These are phyloP conservation scores for Calonectria pauciramosa DNA, from an alignment of 2,329 filamentous ascomycete species.

Conservation along the genomic window DNA sequence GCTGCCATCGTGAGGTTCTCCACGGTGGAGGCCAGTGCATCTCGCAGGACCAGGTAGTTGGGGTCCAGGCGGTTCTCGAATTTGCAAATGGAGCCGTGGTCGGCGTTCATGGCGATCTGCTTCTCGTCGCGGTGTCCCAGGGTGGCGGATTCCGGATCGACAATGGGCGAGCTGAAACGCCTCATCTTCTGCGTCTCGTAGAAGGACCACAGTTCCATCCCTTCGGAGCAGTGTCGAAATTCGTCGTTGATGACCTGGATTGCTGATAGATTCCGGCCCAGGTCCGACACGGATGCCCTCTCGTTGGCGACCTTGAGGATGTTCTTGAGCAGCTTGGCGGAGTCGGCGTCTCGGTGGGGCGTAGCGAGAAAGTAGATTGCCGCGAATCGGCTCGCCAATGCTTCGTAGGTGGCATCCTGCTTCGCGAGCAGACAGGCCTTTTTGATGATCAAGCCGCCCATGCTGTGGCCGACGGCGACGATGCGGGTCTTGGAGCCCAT, in stretches of 20 bases:
- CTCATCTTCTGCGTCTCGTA: slow-evolving; percentile 56
- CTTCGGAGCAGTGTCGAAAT: slow-evolving; percentile 56
- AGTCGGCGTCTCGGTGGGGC: slow-evolving; percentile 56
- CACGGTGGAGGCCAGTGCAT: slow-evolving; percentile 44
- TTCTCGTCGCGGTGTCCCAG: slow-evolving; percentile 58
- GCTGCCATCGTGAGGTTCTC: slow-evolving; percentile 20
- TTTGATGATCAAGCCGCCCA: slow-evolving; percentile 58
- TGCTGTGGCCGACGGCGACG: slow-evolving; percentile 60
- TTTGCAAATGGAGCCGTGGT: slow-evolving; percentile 60
- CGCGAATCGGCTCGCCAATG: slow-evolving; percentile 46
- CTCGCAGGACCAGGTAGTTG: slow-evolving; percentile 52
- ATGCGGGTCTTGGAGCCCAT: slow-evolving; percentile 45
- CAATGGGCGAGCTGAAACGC: slow-evolving; percentile 40
- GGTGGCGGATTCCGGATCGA: slow-evolving; percentile 57
- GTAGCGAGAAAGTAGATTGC: slow-evolving; percentile 57
- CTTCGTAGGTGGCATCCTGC: slow-evolving; percentile 46
- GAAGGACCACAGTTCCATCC: slow-evolving; percentile 58
- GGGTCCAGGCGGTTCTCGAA: slow-evolving; percentile 52
- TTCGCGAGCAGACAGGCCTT: slow-evolving; percentile 51
- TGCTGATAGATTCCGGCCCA: slow-evolving; percentile 51
- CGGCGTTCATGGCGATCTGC: slow-evolving; percentile 53
- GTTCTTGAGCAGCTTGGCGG: slow-evolving; percentile 51
- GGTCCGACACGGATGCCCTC: slow-evolving; percentile 54
- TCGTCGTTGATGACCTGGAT: slow-evolving; percentile 58
- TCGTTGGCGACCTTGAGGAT: slow-evolving; percentile 51